Evolutionary conservation across 768 basidiomycete species (phyloP), one percentile per base, ranked within the genome.

Genomic region (Punctularia strigosozonata): DNA sequence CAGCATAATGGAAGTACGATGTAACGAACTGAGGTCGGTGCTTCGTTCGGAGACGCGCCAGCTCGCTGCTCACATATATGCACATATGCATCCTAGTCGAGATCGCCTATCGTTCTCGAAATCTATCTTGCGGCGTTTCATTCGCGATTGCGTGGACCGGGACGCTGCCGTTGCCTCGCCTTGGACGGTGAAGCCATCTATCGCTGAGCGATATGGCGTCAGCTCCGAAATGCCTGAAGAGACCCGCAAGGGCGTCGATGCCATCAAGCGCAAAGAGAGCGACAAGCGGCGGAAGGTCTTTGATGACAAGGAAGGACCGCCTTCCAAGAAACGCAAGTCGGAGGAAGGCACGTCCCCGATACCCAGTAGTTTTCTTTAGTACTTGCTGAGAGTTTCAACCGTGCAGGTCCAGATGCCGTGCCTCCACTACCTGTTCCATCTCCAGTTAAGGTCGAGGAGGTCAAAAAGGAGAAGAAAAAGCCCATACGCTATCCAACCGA

Each of bases 101-200:
- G 95, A 99, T 57, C 85, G 92, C 38, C 69, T 94, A 15, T 79
- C 89, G 15, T 98, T 98, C 61, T 94, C 90, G 21, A 97, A 98
- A 59, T 91, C 91, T 14, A 94, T 98, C 49, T 75, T 99, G 21
- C 87, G 91, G 46, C 82, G 91, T 13, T 97, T 94, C 61, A 86
- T 99, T 42, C 80, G 88, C 45, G 95, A 98, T 53, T 94, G 90
- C 50, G 84, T 99, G 2, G 83, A 88, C 51, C 79, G 95, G 24
- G 90, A 94, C 47, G 71, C 89, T 13, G 83, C 88, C 6, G 82
- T 94, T 20, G 90, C 89, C 6, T 87, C 89, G 1, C 94, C 95
- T 5, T 99, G 95, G 95, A 81, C 79, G 2, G 91, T 98, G 22
- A 97, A 97, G 57, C 75, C 75, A 2, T 61, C 68, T 5, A 83